Base-by-base conservation (phyloP, 2,329 filamentous ascomycete genomes). In the Ophiostoma quercus region DNA sequence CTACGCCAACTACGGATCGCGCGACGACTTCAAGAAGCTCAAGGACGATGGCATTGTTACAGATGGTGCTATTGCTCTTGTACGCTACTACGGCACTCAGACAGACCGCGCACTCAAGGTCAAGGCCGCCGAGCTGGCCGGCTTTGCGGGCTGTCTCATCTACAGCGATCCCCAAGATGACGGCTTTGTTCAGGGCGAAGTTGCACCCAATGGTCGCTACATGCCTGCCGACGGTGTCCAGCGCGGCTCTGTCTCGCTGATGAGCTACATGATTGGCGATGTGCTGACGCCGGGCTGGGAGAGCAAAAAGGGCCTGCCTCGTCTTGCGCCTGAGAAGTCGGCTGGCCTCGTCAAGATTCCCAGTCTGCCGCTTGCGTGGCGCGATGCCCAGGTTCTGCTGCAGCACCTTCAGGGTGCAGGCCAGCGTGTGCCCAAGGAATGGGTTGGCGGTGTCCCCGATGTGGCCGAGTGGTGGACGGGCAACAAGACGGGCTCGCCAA, bases 1-100 rank as follows among this genome's bases (percentile, higher is more conserved):
- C 1, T 99, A 97, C 78, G 94, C 90, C 68, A 97, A 98, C 79
- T 96, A 94, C 76, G 96, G 95, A 14, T 90, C 92, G 62, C 85
- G 88, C 67, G 88, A 92, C 62, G 95, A 99, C 77, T 98, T 96
- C 77, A 84, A 90, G 76, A 81, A 79, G 69, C 81, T 99, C 37
- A 82, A 85, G 71, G 88, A 93, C 69, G 86, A 85, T 73, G 91
- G 89, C 0, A 84, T 98, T 71, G 84, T 90, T 37, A 85, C 92
- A 1, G 86, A 89, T 68, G 94, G 92, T 14, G 89, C 92, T 3
- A 92, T 99, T 76, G 93, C 89, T 1, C 81, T 99, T 43, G 91
- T 98, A 25, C 86, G 92, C 70, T 90, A 95, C 77, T 89, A 90
- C 74, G 92, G 92, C 43, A 87, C 87, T 0, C 88, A 94, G 76